Percentiles rank a stretch among this genome's conserved stretches.
Evolutionary conservation across 106 monocot genomes (phyloP).

Genomic region (Dactylorhiza incarnata): DNA sequence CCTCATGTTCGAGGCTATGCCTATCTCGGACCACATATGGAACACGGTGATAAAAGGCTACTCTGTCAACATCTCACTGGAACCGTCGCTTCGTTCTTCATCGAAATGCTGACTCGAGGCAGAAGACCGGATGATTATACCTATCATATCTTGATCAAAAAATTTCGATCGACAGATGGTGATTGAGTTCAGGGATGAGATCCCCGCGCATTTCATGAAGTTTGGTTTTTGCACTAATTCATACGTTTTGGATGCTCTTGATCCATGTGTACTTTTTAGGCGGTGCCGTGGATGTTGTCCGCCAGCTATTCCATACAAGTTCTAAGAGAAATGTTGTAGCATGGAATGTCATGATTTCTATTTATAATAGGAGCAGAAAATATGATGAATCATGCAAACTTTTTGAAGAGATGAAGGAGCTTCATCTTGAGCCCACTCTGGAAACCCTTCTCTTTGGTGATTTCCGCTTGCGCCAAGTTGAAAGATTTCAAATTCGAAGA

Average conservation of each 20-base stretch:
- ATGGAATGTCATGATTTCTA: slow-evolving; percentile 64
- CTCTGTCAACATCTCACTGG: slow-evolving; percentile 20
- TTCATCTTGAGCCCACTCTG: slow-evolving; percentile 19
- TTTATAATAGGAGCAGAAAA: slow-evolving; percentile 23
- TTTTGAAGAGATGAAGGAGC: slow-evolving; percentile 35
- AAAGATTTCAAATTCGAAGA: slow-evolving; percentile 33
- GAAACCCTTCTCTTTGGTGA: slow-evolving; percentile 32
- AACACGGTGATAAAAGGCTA: too few relatives aligned
- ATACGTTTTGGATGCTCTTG: slow-evolving; percentile 30
- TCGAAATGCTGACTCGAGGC: slow-evolving; percentile 29
- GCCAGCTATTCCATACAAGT: slow-evolving; percentile 32
- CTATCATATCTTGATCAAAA: slow-evolving; percentile 42
- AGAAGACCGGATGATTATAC: slow-evolving; percentile 35
- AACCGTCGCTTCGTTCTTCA: slow-evolving; percentile 25
- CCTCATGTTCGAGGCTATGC: too few relatives aligned
- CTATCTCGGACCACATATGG: too few relatives aligned
- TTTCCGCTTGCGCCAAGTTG: slow-evolving; percentile 45
- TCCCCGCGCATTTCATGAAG: slow-evolving; percentile 44
- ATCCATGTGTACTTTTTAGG: slow-evolving; percentile 35
- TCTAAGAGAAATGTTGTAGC: slow-evolving; percentile 17
- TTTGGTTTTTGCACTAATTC: slow-evolving; percentile 32
- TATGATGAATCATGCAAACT: slow-evolving; percentile 29
- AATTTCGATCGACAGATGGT: slow-evolving; percentile 18
- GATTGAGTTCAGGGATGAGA: slow-evolving; percentile 15
- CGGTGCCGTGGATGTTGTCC: slow-evolving; percentile 28